A percentile compares a stretch with the other conserved stretches of the same genome.
These are phyloP conservation scores for Penicillium crystallinum DNA, from an alignment of 495 filamentous ascomycete species.

Conservation along the genomic window DNA sequence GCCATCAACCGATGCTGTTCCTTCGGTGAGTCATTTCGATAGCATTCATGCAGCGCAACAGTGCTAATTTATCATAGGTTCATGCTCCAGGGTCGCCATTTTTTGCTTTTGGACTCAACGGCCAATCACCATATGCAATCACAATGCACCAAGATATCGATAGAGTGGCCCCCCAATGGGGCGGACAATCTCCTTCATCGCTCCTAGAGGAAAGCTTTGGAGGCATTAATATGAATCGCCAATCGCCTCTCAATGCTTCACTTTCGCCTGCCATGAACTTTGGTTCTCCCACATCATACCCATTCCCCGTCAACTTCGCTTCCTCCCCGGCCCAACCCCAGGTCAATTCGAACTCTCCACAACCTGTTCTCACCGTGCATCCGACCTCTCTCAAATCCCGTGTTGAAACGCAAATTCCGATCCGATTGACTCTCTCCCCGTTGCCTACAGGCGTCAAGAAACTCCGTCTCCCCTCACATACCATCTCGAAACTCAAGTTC, in stretches of 20 bases:
- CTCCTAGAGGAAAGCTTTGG: constrained; percentile 42
- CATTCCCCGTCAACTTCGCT: constrained; percentile 33
- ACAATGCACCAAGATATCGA: constrained; percentile 36
- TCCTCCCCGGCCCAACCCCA: constrained; percentile 29
- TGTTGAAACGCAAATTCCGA: constrained; percentile 90
- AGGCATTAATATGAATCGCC: constrained; percentile 39
- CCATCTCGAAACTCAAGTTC: constrained; percentile 87
- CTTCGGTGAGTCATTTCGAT: constrained; percentile 28
- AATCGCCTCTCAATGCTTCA: constrained; percentile 31
- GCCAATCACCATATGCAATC: constrained; percentile 45
- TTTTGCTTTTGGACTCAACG: constrained; percentile 36
- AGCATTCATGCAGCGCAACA: background rate
- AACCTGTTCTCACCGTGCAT: constrained; percentile 51
- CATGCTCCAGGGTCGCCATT: constrained; percentile 27
- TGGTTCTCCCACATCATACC: constrained; percentile 24
- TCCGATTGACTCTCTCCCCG: constrained; percentile 67
- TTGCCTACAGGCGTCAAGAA: constrained; percentile 69
- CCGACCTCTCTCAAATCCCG: constrained; percentile 75
- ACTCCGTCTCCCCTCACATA: constrained; percentile 78
- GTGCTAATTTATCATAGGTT: constrained; percentile 15
- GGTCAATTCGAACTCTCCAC: constrained; percentile 21
- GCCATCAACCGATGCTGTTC: constrained; percentile 15
- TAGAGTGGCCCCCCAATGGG: constrained; percentile 45
- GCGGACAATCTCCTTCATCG: constrained; percentile 50
- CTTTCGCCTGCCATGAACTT: constrained; percentile 33